Base-by-base conservation (phyloP, 306 rosid species). In the Biancaea sappan region DNA sequence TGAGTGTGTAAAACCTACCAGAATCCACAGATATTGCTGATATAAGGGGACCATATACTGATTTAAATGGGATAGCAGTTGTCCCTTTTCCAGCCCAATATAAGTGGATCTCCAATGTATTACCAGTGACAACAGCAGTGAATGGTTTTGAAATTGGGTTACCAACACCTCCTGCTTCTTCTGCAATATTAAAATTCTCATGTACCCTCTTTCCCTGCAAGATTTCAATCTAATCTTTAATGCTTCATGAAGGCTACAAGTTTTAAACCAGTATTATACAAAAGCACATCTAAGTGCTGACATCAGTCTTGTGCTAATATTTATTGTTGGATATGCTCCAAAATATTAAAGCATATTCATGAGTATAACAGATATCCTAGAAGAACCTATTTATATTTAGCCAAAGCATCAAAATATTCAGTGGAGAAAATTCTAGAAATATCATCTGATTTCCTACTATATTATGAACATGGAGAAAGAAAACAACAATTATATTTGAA, bases 61-160 rank as follows among this genome's bases (percentile, higher is more conserved):
- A 87, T 75, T 29, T 54, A 7, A 0, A 21, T 13, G 93, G 91
- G 14, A 90, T 41, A 52, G 34, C 57, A 64, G 76, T 79, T 24
- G 93, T 88, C 40, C 92, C 92, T 71, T 88, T 90, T 66, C 92
- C 92, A 0, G 85, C 89, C 91, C 93, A 91, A 54, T 73, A 64
- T 3, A 91, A 73, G 41, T 82, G 92, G 28, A 89, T 87, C 83
- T 85, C 92, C 71, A 90, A 22, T 2, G 87, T 72, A 57, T 35
- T 66, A 22, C 10, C 35, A 51, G 77, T 82, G 10, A 89, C 89
- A 11, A 6, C 0, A 24, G 52, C 80, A 65, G 57, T 21, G 60
- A 50, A 82, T 0, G 24, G 3, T 58, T 2, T 56, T 18, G 18
- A 62, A 37, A 80, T 8, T 72, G 21, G 72, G 35, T 72, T 75